phyloP scores from a whole-genome alignment of 2,329 filamentous ascomycete species.

The Epicoccum nigrum region DNA sequence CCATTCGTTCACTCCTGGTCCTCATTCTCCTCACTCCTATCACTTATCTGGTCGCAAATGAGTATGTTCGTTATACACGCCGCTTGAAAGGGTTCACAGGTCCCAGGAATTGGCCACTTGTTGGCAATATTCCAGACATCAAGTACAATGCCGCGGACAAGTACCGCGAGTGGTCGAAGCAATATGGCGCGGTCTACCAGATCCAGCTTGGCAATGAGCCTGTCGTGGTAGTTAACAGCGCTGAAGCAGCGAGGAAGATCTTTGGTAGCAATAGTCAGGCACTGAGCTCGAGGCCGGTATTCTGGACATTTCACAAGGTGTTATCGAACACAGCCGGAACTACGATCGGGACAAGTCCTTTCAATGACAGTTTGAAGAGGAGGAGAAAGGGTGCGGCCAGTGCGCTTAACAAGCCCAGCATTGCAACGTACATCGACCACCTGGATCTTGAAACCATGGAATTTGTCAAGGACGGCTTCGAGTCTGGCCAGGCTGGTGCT shows the following conservation, averaged over 20 bases:
- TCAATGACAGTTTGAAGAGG: slow-evolving; percentile 68
- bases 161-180: slow-evolving; percentile 52
- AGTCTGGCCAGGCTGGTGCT: slow-evolving; percentile 62
- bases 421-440: slow-evolving; percentile 67
- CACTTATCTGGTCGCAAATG: slow-evolving; percentile 46
- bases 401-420: slow-evolving; percentile 68
- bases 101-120: slow-evolving; percentile 48
- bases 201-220: slow-evolving; percentile 55
- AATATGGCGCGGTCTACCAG: slow-evolving; percentile 52
- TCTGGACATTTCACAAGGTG: slow-evolving; percentile 58
- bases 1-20: slow-evolving; percentile 30
- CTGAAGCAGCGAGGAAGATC: slow-evolving; percentile 49
- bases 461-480: slow-evolving; percentile 66
- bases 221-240: slow-evolving; percentile 53
- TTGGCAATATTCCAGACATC: slow-evolving; percentile 53
- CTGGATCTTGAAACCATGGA: slow-evolving; percentile 68
- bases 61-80: slow-evolving; percentile 43
- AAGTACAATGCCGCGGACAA: slow-evolving; percentile 52
- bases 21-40: slow-evolving; percentile 38
- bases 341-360: slow-evolving; percentile 71
- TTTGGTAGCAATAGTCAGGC: slow-evolving; percentile 52
- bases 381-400: slow-evolving; percentile 69
- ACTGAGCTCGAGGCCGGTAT: slow-evolving; percentile 51
- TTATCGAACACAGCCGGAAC: slow-evolving; percentile 70
- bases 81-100: slow-evolving; percentile 49